phyloP scores from a whole-genome alignment of 805 yeast genomes.

The Saturnispora besseyi region DNA sequence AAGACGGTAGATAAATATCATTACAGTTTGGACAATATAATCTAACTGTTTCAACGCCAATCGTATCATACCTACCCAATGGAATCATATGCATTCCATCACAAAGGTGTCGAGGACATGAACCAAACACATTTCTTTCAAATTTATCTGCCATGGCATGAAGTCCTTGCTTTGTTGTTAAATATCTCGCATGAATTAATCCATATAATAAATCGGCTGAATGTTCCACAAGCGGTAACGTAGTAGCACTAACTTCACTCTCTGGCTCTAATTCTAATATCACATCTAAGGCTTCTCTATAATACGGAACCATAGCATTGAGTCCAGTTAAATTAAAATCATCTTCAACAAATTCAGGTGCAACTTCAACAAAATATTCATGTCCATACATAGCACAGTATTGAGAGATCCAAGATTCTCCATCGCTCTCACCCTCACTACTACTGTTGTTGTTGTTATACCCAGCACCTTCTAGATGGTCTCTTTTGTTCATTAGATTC shows the following conservation, averaged over 20 bases:
- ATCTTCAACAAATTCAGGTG: conserved; percentile 89
- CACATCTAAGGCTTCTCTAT: conserved; percentile 84
- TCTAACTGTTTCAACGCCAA: conserved; percentile 87
- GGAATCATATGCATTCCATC: conserved; percentile 87
- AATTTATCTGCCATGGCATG: conserved; percentile 91
- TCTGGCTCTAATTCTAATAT: conserved; percentile 47
- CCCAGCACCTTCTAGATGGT: background rate
- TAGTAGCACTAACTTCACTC: conserved; percentile 63
- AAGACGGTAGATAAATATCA: conserved; percentile 81
- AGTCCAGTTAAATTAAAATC: conserved; percentile 94
- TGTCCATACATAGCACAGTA: conserved; percentile 75
- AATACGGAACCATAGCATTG: conserved; percentile 76
- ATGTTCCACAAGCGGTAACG: conserved; percentile 68
- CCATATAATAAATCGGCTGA: conserved; percentile 92
- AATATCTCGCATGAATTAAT: conserved; percentile 85
- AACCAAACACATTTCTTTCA: conserved; percentile 81
- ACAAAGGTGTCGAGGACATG: conserved; percentile 84
- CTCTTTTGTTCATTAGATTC: background rate
- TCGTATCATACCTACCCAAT: conserved; percentile 81
- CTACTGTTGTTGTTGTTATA: background rate
- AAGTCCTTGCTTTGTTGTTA: conserved; percentile 81
- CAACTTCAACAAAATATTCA: conserved; percentile 86
- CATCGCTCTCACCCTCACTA: conserved; percentile 29
- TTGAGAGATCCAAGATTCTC: conserved; percentile 70
- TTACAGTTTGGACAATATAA: conserved; percentile 91